Evolutionary conservation across 1,139 yeast genomes (phyloP).

Genomic region (Geotrichum histeridarum): DNA sequence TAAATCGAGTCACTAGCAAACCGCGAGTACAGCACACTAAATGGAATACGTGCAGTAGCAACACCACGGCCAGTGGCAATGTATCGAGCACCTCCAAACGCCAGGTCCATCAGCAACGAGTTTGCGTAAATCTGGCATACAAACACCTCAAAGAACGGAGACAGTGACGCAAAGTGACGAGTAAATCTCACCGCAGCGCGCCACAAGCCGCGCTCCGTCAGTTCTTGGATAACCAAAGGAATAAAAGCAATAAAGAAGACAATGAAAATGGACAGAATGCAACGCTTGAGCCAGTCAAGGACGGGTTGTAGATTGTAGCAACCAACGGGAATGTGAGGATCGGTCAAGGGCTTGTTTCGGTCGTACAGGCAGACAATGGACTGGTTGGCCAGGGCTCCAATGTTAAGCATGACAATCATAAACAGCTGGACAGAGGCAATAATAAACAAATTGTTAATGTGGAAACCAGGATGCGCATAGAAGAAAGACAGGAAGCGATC

Average conservation of each 20-base stretch:
- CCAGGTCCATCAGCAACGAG: slow-evolving; percentile 81
- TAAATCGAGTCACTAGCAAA: slow-evolving; percentile 96
- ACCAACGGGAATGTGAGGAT: slow-evolving; percentile 78
- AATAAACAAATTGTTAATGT: slow-evolving; percentile 91
- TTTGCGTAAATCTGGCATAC: slow-evolving; percentile 97
- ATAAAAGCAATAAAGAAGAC: slow-evolving; percentile 96
- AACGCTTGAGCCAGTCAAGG: slow-evolving; percentile 95
- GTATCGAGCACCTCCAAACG: slow-evolving; percentile 99
- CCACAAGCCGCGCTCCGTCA: slow-evolving; percentile 97
- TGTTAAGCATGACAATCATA: slow-evolving; percentile 84
- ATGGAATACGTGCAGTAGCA: slow-evolving; percentile 97
- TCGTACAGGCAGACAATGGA: slow-evolving; percentile 80
- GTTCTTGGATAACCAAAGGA: slow-evolving; percentile 93
- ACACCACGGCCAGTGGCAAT: slow-evolving; percentile 99
- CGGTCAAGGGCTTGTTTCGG: slow-evolving; percentile 79
- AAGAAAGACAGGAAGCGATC: slow-evolving; percentile 96
- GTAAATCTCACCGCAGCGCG: slow-evolving; percentile 85
- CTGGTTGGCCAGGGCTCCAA: slow-evolving; percentile 88
- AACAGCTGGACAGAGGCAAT: slow-evolving; percentile 89
- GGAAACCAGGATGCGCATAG: slow-evolving; percentile 99
- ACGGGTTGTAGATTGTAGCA: slow-evolving; percentile 91
- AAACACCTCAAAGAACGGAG: slow-evolving; percentile 97
- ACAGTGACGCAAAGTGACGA: slow-evolving; percentile 82
- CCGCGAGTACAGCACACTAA: slow-evolving; percentile 89
- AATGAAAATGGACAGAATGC: slow-evolving; percentile 94